These are phyloP conservation scores for Aspergillus transmontanensis DNA, from an alignment of 2,329 filamentous ascomycete species.

Conservation along the genomic window DNA sequence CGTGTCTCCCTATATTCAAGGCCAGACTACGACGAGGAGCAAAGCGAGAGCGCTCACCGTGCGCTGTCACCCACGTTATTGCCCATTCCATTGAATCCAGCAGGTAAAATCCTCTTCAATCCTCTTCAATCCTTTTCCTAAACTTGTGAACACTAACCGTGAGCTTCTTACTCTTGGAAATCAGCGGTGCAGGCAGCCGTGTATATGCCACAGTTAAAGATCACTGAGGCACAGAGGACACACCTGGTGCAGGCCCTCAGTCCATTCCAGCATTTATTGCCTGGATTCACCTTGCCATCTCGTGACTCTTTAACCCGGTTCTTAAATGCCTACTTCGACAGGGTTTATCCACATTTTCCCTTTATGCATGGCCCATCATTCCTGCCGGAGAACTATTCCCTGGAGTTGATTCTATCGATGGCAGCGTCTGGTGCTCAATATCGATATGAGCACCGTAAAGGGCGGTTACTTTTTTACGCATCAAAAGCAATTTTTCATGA, in stretches of 20 bases:
- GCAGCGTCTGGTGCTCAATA: neutral
- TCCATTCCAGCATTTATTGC: neutral
- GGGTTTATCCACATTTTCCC: neutral
- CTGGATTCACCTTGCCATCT: neutral
- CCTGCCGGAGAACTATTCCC: neutral
- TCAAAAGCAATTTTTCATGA: neutral
- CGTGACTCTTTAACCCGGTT: neutral
- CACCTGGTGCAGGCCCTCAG: neutral
- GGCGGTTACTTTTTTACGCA: neutral
- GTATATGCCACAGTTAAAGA: neutral
- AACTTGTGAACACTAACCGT: neutral
- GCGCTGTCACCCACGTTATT: neutral
- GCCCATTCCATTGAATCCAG: neutral
- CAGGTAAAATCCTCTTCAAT: neutral
- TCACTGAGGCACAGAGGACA: neutral
- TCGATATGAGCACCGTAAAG: neutral
- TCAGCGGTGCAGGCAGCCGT: conserved; percentile 1
- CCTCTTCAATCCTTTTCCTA: neutral
- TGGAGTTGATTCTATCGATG: neutral
- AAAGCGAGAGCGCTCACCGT: neutral
- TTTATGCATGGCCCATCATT: neutral
- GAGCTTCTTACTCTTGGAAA: neutral
- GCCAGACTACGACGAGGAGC: conserved; percentile 1
- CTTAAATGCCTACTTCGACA: neutral
- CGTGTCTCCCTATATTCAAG: neutral